Percentiles rank a stretch among this genome's conserved stretches.
Conservation (phyloP, 345 rosid species). For the Geranium rotundifolium region DNA sequence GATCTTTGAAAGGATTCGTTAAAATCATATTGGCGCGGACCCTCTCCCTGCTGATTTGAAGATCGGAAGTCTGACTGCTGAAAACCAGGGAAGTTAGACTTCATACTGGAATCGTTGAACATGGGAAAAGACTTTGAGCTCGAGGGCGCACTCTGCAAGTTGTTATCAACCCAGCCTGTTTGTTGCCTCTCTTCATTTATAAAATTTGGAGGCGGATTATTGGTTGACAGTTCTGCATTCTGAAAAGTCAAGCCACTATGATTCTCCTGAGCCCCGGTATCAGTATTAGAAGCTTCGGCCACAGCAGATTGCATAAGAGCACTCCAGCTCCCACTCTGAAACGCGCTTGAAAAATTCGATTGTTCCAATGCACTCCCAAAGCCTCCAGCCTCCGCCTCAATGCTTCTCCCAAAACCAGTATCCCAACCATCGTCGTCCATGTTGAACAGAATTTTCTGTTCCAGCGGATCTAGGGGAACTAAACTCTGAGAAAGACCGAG, state of each 20-base stretch:
- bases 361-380: slow-evolving; percentile 25
- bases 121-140: slow-evolving; percentile 17
- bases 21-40: slow-evolving; percentile 21
- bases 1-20: slow-evolving; percentile 27
- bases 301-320: slow-evolving; percentile 99
- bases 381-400: slow-evolving; percentile 35
- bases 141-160: slow-evolving; percentile 17
- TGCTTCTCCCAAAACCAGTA: slow-evolving; percentile 43
- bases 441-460: slow-evolving; percentile 80
- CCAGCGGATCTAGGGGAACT: slow-evolving; percentile 77
- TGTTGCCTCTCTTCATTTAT: slow-evolving; percentile 26
- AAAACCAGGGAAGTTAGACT: slow-evolving; percentile 13
- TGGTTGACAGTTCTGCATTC: slow-evolving; percentile 17
- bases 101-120: slow-evolving; percentile 15
- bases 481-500: slow-evolving; percentile 33
- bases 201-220: slow-evolving; percentile 16
- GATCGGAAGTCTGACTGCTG: slow-evolving; percentile 31
- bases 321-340: slow-evolving; percentile 97
- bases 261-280: slow-evolving; percentile 45
- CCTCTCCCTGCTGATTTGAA: slow-evolving; percentile 25
- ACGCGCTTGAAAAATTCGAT: slow-evolving; percentile 33
- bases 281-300: slow-evolving; percentile 66
- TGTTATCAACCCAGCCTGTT: slow-evolving; percentile 25
- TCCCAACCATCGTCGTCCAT: slow-evolving; percentile 83
- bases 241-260: slow-evolving; percentile 35